Base-by-base conservation (phyloP, 305 asterid species). In the Fraxinus dipetala region DNA sequence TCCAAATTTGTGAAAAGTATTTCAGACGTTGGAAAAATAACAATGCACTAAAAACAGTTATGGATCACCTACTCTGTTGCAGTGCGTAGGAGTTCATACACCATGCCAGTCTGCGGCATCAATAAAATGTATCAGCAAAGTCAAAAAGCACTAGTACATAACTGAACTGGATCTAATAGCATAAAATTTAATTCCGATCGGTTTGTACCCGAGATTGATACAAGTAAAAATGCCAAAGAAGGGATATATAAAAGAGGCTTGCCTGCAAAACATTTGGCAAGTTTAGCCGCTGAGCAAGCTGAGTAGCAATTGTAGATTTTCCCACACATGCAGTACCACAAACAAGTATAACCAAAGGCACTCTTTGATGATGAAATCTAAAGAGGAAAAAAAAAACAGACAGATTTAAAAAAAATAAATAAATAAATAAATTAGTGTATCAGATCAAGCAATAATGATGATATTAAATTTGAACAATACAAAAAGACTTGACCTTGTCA, bases 321-420 rank as follows among this genome's bases (percentile, higher is more conserved):
- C 98, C 99, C 86, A 93, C 97, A 79, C 97, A 93, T 84, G 99
- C 98, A 89, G 99, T 93, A 82, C 99, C 99, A 87, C 99, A 96
- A 32, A 96, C 98, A 81, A 96, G 99, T 90, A 96, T 94, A 88
- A 96, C 98, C 85, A 96, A 85, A 30, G 99, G 99, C 77, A 96
- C 98, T 87, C 99, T 91, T 88, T 90, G 97, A 89, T 96, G 98
- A 82, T 96, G 99, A 89, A 96, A 94, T 83, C 99, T 96, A 86
- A 78, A 70, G 35, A 83, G 16, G 75, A 40, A 51, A 13, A 81
- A 51, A 83, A 48, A 48, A 87, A 83, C 14, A 81, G 59, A 43
- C 10, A 16, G n/a, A 11, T 40, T 38, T 38, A 1, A 6, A 38
- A 38, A 36, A 70, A 85, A 84, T 22, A 74, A 54, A 80, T 0